Conservation (phyloP, 495 filamentous ascomycete genomes). For the Rusavskia elegans region DNA sequence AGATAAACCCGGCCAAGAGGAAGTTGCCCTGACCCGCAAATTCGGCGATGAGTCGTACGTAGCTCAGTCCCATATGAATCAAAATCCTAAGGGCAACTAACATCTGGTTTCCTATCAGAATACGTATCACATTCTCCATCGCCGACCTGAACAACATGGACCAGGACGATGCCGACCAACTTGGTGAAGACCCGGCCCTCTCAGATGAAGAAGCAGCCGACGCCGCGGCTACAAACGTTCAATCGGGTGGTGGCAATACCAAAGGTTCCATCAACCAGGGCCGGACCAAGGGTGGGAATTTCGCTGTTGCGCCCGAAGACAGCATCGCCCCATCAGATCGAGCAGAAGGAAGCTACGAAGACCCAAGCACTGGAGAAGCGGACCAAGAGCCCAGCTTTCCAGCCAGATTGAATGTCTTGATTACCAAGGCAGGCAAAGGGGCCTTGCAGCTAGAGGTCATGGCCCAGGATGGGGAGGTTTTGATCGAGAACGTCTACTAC, state of each 20-base stretch:
- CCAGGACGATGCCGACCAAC: slow-evolving; percentile 35
- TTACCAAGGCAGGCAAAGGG: slow-evolving; percentile 71
- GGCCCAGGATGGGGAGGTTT: slow-evolving; percentile 72
- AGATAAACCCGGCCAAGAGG: slow-evolving; percentile 69
- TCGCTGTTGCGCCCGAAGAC: slow-evolving; percentile 42
- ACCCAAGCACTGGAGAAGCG: slow-evolving; percentile 20
- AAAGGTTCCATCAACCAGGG: slow-evolving; percentile 38
- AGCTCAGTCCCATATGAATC: neutral
- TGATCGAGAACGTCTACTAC: slow-evolving; percentile 85
- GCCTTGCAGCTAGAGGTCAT: slow-evolving; percentile 75
- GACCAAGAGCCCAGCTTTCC: slow-evolving; percentile 49
- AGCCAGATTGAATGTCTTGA: slow-evolving; percentile 66
- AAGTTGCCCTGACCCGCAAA: slow-evolving; percentile 67
- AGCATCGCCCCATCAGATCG: slow-evolving; percentile 40
- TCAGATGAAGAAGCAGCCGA: slow-evolving; percentile 26
- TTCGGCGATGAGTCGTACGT: slow-evolving; percentile 78
- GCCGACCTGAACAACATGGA: slow-evolving; percentile 69
- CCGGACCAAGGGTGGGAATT: slow-evolving; percentile 27
- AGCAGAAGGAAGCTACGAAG: slow-evolving; percentile 29
- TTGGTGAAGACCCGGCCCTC: slow-evolving; percentile 25
- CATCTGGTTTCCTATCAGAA: slow-evolving; percentile 32
- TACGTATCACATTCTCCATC: slow-evolving; percentile 85
- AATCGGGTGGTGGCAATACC: slow-evolving; percentile 33
- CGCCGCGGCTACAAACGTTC: slow-evolving; percentile 30
- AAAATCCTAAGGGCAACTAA: neutral